These are phyloP conservation scores for Mycosarcoma mackinlayi DNA, from an alignment of 1,284 basidiomycete genomes.

Conservation along the genomic window DNA sequence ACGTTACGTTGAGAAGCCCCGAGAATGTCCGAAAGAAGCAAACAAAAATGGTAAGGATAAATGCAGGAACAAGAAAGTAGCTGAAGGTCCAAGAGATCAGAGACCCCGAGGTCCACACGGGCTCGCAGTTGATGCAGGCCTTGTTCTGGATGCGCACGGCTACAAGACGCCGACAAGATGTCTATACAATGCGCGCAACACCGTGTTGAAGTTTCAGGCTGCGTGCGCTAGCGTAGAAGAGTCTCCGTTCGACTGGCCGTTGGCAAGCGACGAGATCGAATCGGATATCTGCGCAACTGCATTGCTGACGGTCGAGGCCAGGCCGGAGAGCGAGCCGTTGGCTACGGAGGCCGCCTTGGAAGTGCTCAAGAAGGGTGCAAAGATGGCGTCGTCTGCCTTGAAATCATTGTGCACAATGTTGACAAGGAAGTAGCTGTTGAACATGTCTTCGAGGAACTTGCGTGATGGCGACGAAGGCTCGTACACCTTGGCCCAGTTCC, in stretches of 20 bases:
- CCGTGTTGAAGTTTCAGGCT: constrained; percentile 10
- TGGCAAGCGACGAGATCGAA: constrained; percentile 34
- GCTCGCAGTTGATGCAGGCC: constrained; percentile 46
- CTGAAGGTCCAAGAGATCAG: neutral
- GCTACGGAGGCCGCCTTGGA: constrained; percentile 3
- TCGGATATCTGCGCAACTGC: constrained; percentile 17
- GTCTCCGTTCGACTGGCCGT: constrained; percentile 31
- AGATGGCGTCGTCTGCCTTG: constrained; percentile 62
- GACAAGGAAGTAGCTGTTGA: constrained; percentile 64
- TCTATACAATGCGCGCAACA: neutral
- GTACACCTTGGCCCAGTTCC: constrained; percentile 66
- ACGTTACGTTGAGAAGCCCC: constrained; percentile 47
- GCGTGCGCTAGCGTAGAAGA: constrained; percentile 17
- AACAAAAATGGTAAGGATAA: neutral
- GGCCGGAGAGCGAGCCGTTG: constrained; percentile 21
- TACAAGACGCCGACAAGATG: neutral
- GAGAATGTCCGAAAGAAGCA: constrained; percentile 35
- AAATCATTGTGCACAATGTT: constrained; percentile 68
- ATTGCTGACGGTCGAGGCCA: constrained; percentile 24
- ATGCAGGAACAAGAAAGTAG: constrained; percentile 13
- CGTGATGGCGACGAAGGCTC: constrained; percentile 49
- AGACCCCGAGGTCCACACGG: neutral
- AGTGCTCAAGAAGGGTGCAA: constrained; percentile 58
- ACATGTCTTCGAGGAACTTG: constrained; percentile 58
- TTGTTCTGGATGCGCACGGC: neutral